These are phyloP conservation scores for Fusarium lateritium DNA, from an alignment of 2,329 filamentous ascomycete genomes.

Conservation along the genomic window DNA sequence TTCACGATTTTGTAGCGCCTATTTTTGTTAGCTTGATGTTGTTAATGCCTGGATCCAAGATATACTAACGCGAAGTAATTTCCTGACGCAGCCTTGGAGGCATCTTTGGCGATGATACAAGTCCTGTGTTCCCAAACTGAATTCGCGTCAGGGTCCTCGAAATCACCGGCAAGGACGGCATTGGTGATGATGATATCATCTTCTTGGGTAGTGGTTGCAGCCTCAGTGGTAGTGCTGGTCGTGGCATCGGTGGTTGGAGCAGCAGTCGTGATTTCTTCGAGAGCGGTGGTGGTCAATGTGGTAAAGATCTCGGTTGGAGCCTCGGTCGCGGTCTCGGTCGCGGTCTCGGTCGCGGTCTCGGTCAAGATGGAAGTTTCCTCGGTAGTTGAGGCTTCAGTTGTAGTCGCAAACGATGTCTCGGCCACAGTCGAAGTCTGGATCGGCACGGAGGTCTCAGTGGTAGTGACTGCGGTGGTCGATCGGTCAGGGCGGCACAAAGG, in stretches of 20 bases:
- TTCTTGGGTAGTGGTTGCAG: background rate
- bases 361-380: background rate
- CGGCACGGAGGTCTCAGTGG: no score
- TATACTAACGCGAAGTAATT: conserved; percentile 13
- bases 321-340: background rate
- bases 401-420: background rate
- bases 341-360: background rate
- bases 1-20: conserved; percentile 5
- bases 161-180: conserved; percentile 5
- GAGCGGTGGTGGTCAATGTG: background rate
- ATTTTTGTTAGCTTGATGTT: background rate
- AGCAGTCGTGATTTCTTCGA: background rate
- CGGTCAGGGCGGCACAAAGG: no score
- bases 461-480: no score
- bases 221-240: background rate
- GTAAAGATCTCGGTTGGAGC: background rate
- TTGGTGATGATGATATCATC: background rate
- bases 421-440: no score
- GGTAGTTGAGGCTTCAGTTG: background rate
- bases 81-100: conserved; percentile 10
- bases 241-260: background rate
- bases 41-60: background rate
- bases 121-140: conserved; percentile 15
- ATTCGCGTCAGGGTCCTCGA: conserved; percentile 5
- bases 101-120: background rate